Conservation (phyloP, 192 early-diverging fungal genomes). For the Umbelopsis sp. region DNA sequence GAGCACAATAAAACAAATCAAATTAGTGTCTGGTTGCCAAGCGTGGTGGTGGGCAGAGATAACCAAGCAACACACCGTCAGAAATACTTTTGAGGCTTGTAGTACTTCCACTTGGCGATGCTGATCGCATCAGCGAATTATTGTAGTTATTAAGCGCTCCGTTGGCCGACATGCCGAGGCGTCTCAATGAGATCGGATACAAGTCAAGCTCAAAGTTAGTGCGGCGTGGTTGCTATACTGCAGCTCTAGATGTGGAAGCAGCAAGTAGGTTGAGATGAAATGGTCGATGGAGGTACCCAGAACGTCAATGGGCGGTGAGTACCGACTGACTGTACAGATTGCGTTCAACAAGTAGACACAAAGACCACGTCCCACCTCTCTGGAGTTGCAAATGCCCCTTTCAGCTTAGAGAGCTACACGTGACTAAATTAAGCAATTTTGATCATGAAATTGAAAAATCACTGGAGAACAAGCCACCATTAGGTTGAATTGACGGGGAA, state of each 20-base stretch:
- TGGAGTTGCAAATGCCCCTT: no score
- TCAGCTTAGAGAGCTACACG: no score
- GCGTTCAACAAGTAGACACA: no score
- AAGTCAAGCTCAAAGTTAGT: not conserved
- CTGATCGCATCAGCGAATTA: constrained; percentile 9
- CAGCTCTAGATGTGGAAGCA: not conserved
- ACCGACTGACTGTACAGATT: no score
- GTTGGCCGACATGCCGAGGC: constrained; percentile 4
- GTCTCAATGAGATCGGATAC: not conserved
- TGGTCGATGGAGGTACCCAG: no score
- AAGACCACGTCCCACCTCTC: no score
- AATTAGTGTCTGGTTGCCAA: not conserved
- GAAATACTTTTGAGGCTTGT: not conserved
- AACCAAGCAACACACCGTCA: not conserved
- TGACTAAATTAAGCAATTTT: no score
- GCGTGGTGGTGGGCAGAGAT: no score
- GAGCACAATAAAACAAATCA: not conserved
- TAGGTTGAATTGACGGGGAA: not conserved
- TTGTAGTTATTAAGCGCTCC: not conserved
- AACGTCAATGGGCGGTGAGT: no score
- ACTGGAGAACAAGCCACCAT: no score
- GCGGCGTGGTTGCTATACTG: not conserved
- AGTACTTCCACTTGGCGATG: constrained; percentile 7
- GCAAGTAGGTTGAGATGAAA: no score
- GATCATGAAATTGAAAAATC: no score